Percentiles rank a stretch among this genome's conserved stretches.
Conservation (phyloP, 2,329 filamentous ascomycete species). For the Teratosphaeria gauchensis region DNA sequence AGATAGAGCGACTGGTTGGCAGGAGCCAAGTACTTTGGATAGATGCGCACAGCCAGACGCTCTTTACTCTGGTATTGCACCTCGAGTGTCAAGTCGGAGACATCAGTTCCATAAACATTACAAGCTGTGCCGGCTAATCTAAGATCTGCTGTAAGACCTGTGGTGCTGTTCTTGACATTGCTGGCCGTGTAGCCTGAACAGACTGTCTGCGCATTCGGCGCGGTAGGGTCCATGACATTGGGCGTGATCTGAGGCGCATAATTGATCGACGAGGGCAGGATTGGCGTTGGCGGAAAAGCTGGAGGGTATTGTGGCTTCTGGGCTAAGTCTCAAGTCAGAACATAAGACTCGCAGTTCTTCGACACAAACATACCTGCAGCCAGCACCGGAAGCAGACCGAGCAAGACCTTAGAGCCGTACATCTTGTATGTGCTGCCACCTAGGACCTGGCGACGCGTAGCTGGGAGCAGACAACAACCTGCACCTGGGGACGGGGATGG, state of each 20-base stretch:
- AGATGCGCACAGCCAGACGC: constrained; percentile 6
- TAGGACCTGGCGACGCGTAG: background rate
- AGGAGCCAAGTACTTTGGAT: background rate
- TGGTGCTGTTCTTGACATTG: constrained; percentile 14
- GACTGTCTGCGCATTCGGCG: constrained; percentile 17
- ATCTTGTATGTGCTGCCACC: background rate
- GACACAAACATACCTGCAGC: background rate
- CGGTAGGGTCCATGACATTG: constrained; percentile 16
- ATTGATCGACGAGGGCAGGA: constrained; percentile 13
- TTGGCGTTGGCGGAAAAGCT: constrained; percentile 18
- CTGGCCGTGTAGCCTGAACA: constrained; percentile 24
- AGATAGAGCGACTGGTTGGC: background rate
- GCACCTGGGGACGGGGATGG: background rate
- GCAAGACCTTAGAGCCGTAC: background rate
- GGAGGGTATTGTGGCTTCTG: constrained; percentile 20
- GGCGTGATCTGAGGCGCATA: constrained; percentile 20
- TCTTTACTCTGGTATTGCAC: constrained; percentile 22
- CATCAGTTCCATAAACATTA: constrained; percentile 23
- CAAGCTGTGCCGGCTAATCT: constrained; percentile 19
- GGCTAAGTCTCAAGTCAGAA: constrained; percentile 2
- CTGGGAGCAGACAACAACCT: background rate
- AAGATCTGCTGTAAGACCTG: constrained; percentile 20
- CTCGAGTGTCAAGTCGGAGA: constrained; percentile 14
- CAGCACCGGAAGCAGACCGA: background rate
- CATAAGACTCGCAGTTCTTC: background rate